Percentiles rank a stretch among this genome's conserved stretches.
phyloP scores from a whole-genome alignment of 2,329 filamentous ascomycete genomes.

The Pestalotiopsis sp. region DNA sequence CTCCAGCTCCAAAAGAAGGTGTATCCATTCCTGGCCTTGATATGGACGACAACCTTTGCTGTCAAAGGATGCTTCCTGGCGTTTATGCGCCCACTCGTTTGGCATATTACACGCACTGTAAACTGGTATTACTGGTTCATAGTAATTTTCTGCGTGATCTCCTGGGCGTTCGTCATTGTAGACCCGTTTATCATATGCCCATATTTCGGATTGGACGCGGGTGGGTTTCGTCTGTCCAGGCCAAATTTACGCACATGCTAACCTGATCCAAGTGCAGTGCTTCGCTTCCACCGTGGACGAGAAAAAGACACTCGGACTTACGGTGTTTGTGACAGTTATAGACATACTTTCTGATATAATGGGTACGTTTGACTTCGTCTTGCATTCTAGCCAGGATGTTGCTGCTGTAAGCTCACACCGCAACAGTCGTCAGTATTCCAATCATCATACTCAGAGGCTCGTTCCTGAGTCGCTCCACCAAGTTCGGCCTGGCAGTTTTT shows the following conservation, averaged over 20 bases:
- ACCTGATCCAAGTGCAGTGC: slow-evolving; percentile 18
- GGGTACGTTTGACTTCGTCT: slow-evolving; percentile 11
- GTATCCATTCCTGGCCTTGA: slow-evolving; percentile 20
- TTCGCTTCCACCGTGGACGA: slow-evolving; percentile 8
- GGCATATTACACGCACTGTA: slow-evolving; percentile 19
- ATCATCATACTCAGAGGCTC: slow-evolving; percentile 23
- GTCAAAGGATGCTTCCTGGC: slow-evolving; percentile 26
- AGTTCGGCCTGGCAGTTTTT: slow-evolving; percentile 23
- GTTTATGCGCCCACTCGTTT: slow-evolving; percentile 23
- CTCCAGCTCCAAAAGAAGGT: background rate
- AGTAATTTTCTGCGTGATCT: slow-evolving; percentile 19
- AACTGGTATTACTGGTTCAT: slow-evolving; percentile 27
- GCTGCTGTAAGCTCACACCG: background rate
- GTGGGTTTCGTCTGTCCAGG: slow-evolving; percentile 13
- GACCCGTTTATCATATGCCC: slow-evolving; percentile 26
- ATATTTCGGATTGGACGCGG: slow-evolving; percentile 21
- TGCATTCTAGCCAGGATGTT: background rate
- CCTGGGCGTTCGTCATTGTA: slow-evolving; percentile 21
- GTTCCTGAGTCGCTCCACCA: slow-evolving; percentile 18
- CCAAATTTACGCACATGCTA: background rate
- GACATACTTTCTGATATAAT: slow-evolving; percentile 25
- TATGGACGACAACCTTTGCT: slow-evolving; percentile 24
- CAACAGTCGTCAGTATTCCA: slow-evolving; percentile 23
- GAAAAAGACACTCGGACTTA: slow-evolving; percentile 13
- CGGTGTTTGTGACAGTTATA: slow-evolving; percentile 21